Conservation (phyloP, 2,329 filamentous ascomycete genomes). For the Fusarium tuaranense region DNA sequence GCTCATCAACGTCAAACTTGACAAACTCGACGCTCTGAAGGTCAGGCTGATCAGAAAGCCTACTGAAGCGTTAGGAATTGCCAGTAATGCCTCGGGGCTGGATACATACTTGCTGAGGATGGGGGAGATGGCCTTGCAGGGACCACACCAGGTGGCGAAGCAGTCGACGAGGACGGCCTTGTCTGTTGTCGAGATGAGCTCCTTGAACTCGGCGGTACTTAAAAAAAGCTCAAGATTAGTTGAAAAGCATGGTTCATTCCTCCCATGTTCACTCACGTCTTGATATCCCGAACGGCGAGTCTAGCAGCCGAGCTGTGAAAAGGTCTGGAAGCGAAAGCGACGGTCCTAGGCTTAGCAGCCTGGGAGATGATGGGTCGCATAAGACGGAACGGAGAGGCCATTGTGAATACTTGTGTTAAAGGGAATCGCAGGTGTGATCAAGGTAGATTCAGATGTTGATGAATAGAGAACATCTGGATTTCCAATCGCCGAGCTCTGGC, state of each 20-base stretch:
- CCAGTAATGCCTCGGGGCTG: neutral
- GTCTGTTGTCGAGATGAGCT: conserved; percentile 62
- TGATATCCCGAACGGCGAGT: conserved; percentile 59
- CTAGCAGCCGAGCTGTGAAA: conserved; percentile 55
- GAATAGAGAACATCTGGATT: conserved; percentile 23
- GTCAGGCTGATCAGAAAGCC: conserved; percentile 53
- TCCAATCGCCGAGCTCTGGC: conserved; percentile 32
- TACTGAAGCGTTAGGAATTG: conserved; percentile 1
- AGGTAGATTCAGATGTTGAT: conserved; percentile 2
- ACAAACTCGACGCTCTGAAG: conserved; percentile 77
- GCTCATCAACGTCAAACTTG: conserved; percentile 92
- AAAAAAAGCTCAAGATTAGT: neutral
- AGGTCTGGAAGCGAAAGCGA: conserved; percentile 27
- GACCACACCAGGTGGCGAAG: conserved; percentile 81
- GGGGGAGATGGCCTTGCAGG: conserved; percentile 92
- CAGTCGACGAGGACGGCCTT: conserved; percentile 79
- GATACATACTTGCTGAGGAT: conserved; percentile 59
- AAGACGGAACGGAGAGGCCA: conserved; percentile 35
- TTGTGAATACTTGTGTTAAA: conserved; percentile 9
- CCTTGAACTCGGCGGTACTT: conserved; percentile 66
- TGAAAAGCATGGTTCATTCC: neutral
- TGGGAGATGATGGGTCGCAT: conserved; percentile 33
- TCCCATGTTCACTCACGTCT: conserved; percentile 47
- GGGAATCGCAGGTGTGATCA: neutral
- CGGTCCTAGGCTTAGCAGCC: conserved; percentile 29